Conservation (phyloP, 2,329 filamentous ascomycete genomes). For the Mycogone perniciosa region DNA sequence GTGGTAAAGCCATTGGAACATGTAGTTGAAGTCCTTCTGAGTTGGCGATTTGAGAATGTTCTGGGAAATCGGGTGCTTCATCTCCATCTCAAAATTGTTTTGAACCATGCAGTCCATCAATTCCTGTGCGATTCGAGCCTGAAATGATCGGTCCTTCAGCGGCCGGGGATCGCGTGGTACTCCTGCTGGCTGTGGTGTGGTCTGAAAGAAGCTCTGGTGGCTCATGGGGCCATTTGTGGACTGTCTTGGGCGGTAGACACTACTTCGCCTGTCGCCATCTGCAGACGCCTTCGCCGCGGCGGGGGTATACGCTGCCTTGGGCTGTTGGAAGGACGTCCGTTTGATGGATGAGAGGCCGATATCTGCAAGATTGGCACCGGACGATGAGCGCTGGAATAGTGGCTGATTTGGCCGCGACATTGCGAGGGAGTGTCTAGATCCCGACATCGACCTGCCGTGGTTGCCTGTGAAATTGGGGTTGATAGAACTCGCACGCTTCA, state of each 20-base stretch:
- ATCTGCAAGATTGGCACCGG: slow-evolving; percentile 72
- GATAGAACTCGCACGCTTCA: slow-evolving; percentile 86
- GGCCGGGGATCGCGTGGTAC: slow-evolving; percentile 83
- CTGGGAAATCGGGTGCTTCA: slow-evolving; percentile 86
- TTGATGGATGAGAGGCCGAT: slow-evolving; percentile 77
- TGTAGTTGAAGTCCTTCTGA: slow-evolving; percentile 95
- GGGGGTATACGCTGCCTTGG: slow-evolving; percentile 59
- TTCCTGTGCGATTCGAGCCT: slow-evolving; percentile 79
- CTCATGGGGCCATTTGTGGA: slow-evolving; percentile 61
- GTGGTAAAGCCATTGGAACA: slow-evolving; percentile 97
- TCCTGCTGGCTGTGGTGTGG: slow-evolving; percentile 72
- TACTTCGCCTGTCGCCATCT: slow-evolving; percentile 65
- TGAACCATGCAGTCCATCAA: slow-evolving; percentile 85
- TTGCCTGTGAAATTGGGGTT: slow-evolving; percentile 59
- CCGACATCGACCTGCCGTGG: slow-evolving; percentile 77
- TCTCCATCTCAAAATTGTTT: slow-evolving; percentile 96
- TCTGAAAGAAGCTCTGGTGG: slow-evolving; percentile 93
- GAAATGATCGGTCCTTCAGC: slow-evolving; percentile 72
- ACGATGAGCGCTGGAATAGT: slow-evolving; percentile 78
- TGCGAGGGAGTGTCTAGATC: slow-evolving; percentile 78
- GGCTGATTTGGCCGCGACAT: slow-evolving; percentile 78
- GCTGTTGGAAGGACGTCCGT: slow-evolving; percentile 70
- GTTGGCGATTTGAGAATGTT: slow-evolving; percentile 92
- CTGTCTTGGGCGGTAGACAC: slow-evolving; percentile 66
- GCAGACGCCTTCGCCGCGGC: slow-evolving; percentile 44